Conservation (phyloP, 2,329 filamentous ascomycete genomes). For the Cordyceps militaris region DNA sequence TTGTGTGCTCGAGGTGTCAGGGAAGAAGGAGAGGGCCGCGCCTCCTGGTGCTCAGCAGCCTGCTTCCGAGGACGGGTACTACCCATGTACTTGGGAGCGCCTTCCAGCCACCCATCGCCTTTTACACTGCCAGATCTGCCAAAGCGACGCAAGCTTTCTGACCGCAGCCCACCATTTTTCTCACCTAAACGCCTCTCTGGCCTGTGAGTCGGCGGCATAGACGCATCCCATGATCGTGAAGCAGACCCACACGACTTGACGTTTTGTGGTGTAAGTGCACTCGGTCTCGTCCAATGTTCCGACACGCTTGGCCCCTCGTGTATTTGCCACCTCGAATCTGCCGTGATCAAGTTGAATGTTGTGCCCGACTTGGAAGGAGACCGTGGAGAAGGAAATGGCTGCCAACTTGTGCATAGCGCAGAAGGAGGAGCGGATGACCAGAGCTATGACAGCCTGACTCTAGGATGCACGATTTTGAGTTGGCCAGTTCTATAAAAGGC, state of each 20-base stretch:
- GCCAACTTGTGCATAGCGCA: too few species aligned
- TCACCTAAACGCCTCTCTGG: neutral
- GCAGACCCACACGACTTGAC: conserved; percentile 4
- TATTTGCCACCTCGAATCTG: neutral
- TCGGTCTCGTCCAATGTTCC: neutral
- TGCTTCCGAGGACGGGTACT: neutral
- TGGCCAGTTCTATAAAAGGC: too few species aligned
- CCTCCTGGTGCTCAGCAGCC: neutral
- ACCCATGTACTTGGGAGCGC: neutral
- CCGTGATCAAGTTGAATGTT: neutral
- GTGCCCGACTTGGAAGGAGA: neutral
- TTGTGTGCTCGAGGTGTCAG: neutral
- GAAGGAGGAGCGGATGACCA: too few species aligned
- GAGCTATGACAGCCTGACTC: too few species aligned
- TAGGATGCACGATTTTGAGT: too few species aligned
- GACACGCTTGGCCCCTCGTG: neutral
- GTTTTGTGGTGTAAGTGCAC: conserved; percentile 8
- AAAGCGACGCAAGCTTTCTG: neutral
- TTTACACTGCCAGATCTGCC: conserved; percentile 1
- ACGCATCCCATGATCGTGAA: conserved; percentile 5
- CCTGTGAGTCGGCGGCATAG: neutral
- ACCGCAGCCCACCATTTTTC: neutral
- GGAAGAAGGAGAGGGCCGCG: conserved; percentile 1
- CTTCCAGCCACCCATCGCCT: conserved; percentile 6
- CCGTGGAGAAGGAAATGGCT: too few species aligned